phyloP scores from a whole-genome alignment of 2,329 filamentous ascomycete genomes.

The Dactylellina haptotyla region DNA sequence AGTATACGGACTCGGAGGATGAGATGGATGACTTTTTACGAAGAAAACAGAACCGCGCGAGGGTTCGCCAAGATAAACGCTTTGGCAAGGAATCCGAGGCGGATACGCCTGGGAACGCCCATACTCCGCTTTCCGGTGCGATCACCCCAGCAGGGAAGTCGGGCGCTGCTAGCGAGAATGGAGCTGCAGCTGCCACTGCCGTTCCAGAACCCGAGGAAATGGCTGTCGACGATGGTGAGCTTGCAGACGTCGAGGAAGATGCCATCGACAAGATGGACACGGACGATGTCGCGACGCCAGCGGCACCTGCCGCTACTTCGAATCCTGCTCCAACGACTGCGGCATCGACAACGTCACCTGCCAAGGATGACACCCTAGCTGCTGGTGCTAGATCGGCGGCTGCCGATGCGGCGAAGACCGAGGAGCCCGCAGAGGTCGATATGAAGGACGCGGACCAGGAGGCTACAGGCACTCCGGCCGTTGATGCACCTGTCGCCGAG shows the following conservation, averaged over 20 bases:
- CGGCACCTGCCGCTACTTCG: constrained; percentile 25
- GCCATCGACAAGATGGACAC: constrained; percentile 54
- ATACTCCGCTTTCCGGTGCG: constrained; percentile 38
- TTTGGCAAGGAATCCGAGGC: constrained; percentile 54
- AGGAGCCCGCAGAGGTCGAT: constrained; percentile 50
- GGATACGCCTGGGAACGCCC: constrained; percentile 54
- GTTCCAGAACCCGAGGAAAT: constrained; percentile 41
- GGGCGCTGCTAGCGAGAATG: constrained; percentile 34
- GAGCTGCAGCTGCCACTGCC: constrained; percentile 6
- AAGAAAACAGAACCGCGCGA: constrained; percentile 45
- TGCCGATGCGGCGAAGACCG: constrained; percentile 21
- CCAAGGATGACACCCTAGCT: constrained; percentile 34
- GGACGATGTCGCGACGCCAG: constrained; percentile 44
- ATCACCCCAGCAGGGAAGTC: constrained; percentile 37
- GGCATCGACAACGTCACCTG: constrained; percentile 2
- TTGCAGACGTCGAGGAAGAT: constrained; percentile 52
- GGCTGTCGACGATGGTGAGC: constrained; percentile 49
- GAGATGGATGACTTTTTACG: constrained; percentile 55
- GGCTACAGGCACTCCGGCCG: constrained; percentile 30
- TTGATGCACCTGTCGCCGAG: constrained; percentile 46
- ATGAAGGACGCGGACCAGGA: constrained; percentile 53
- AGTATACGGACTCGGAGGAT: constrained; percentile 71
- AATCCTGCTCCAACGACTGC: constrained; percentile 9
- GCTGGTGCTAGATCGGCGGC: constrained; percentile 17
- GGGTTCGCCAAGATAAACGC: constrained; percentile 54